Base-by-base conservation (phyloP, 2,329 filamentous ascomycete genomes). In the Neocucurbitaria cava region DNA sequence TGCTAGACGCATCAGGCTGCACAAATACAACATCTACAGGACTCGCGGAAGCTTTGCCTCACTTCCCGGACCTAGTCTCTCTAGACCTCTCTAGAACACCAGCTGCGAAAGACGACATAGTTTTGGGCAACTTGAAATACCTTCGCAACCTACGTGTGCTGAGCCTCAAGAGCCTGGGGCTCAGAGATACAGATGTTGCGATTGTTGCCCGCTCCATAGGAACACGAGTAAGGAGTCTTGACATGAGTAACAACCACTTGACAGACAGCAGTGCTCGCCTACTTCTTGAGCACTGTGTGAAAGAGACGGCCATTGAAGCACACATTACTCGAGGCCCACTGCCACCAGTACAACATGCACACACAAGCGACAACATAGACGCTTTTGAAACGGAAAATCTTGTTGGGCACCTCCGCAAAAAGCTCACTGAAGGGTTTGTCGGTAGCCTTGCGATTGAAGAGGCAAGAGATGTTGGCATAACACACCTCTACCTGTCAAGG, bases 401-500 rank as follows among this genome's bases (percentile, higher is more conserved):
- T n/a, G 84, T 86, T 59, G 73, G 78, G 26, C 82, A 81, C 45
- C 74, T 87, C 20, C 71, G 82, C 3, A 66, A 64, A 21, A 72
- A 69, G 39, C 59, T 76, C 20, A 73, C 71, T 0, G 56, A 58
- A 33, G 70, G 70, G 1, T 81, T 85, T 38, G 78, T 83, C 15
- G 81, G 80, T 9, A 79, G 81, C 45, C 78, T 85, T 26, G 80
- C 82, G 33, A 80, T 87, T 24, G 84, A 87, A 60, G 80, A 85
- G 58, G 74, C 82, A 1, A 78, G 81, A 20, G 77, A 82, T 61
- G 73, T 77, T 9, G 85, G 85, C 2, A 79, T 87, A 33, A 87
- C 85, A 0, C 85, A 88, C 71, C 72, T 88, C 2, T 86, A 85
- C 62, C 78, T 87, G 13, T 78, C 84, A 3, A 79, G 79, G 7